These are phyloP conservation scores for Geranomyces michiganensis DNA, from an alignment of 192 early-diverging fungal genomes.

Conservation along the genomic window DNA sequence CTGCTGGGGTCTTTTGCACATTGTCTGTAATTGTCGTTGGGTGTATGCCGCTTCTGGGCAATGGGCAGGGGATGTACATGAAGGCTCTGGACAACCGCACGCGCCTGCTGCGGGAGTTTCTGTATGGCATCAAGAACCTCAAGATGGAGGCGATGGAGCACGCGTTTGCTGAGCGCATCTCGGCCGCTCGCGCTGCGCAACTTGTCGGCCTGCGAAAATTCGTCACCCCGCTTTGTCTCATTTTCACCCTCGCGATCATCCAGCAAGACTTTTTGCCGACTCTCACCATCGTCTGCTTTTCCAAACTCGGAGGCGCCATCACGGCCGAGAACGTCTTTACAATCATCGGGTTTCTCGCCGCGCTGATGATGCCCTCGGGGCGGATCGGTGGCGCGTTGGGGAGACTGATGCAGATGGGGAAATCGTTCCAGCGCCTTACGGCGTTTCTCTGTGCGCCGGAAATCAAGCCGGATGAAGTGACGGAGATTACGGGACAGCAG, in stretches of 20 bases:
- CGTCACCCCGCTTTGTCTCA: background rate
- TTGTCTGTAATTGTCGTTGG: slow-evolving; percentile 1
- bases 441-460: background rate
- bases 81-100: slow-evolving; percentile 27
- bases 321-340: slow-evolving; percentile 11
- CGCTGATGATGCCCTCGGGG: slow-evolving; percentile 3
- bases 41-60: slow-evolving; percentile 5
- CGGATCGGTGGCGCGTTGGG: background rate
- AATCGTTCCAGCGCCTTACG: background rate
- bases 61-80: slow-evolving; percentile 6
- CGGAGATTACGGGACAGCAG: background rate
- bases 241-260: background rate
- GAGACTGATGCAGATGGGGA: background rate
- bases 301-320: slow-evolving; percentile 8
- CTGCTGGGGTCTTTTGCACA: slow-evolving; percentile 11
- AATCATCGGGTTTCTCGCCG: slow-evolving; percentile 7
- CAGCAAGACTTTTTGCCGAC: background rate
- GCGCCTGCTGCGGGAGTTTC: slow-evolving; percentile 34
- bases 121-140: slow-evolving; percentile 30
- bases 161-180: background rate
- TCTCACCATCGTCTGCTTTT: background rate
- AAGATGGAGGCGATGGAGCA: slow-evolving; percentile 8
- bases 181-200: background rate
- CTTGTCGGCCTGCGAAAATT: background rate
- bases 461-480: background rate